Evolutionary conservation across 352 stramenopile genomes (phyloP).

Genomic region (Saprolegnia diclina): DNA sequence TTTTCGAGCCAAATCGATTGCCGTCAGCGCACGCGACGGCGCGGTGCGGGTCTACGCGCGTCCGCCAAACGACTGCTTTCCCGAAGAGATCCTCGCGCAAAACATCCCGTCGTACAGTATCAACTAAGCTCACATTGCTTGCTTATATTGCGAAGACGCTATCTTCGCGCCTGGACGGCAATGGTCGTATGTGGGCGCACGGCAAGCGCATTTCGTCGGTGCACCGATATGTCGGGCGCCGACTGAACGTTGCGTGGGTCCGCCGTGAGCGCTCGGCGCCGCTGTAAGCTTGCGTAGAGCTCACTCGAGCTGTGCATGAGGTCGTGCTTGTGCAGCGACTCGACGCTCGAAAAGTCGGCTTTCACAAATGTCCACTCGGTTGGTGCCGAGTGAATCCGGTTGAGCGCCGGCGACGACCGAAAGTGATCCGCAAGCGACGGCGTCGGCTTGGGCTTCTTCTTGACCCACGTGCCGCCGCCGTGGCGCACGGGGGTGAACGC

Average conservation of each 20-base stretch:
- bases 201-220: not conserved
- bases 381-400: conserved; percentile 9
- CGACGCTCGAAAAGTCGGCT: conserved; percentile 4
- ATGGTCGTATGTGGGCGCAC: conserved; percentile 1
- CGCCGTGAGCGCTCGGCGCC: not conserved
- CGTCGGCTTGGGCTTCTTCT: not conserved
- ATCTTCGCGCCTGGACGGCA: not conserved
- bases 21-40: conserved; percentile 15
- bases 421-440: not conserved
- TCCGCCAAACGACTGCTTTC: not conserved
- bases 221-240: not conserved
- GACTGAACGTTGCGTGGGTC: conserved; percentile 2
- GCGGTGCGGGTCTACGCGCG: conserved; percentile 5
- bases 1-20: conserved; percentile 7
- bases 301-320: conserved; percentile 13
- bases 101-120: conserved; percentile 21
- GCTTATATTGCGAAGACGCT: not conserved
- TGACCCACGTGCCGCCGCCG: conserved; percentile 20
- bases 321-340: not conserved
- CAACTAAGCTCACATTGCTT: not conserved
- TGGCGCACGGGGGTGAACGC: not conserved
- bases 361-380: conserved; percentile 28
- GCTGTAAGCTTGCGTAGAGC: conserved; percentile 2
- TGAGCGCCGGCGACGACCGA: not conserved
- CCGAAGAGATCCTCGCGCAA: not conserved